Percentiles rank a stretch among this genome's conserved stretches.
Evolutionary conservation across 2,329 filamentous ascomycete species (phyloP).

Genomic region (Coniochaeta hoffmannii): DNA sequence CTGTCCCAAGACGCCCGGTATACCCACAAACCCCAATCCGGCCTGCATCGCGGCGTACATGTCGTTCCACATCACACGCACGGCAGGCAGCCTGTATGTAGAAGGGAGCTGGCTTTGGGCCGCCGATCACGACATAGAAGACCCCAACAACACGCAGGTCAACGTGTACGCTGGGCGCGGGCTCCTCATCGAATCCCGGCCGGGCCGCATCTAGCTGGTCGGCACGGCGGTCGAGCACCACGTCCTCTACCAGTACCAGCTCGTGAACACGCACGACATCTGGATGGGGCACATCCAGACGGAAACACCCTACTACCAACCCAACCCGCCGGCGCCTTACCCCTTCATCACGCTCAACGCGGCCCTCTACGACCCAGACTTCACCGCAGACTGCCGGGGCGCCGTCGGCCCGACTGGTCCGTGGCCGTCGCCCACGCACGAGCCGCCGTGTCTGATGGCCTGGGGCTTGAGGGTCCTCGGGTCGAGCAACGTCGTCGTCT

Average conservation of each 20-base stretch:
- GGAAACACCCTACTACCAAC: slow-evolving; percentile 66
- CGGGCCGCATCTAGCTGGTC: slow-evolving; percentile 49
- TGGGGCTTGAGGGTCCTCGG: slow-evolving; percentile 58
- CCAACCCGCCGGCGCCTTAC: slow-evolving; percentile 48
- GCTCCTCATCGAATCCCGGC: slow-evolving; percentile 36
- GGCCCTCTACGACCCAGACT: slow-evolving; percentile 41
- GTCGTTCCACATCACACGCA: slow-evolving; percentile 32
- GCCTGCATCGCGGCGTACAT: slow-evolving; percentile 30
- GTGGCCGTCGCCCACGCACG: slow-evolving; percentile 7
- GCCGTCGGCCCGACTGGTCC: slow-evolving; percentile 3
- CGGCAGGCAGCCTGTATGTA: slow-evolving; percentile 30
- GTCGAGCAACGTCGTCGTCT: slow-evolving; percentile 45
- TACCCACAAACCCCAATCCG: slow-evolving; percentile 14
- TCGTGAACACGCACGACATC: slow-evolving; percentile 51
- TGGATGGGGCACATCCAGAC: slow-evolving; percentile 60
- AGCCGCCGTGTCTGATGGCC: slow-evolving; percentile 43
- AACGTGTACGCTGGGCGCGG: slow-evolving; percentile 43
- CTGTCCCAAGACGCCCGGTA: slow-evolving; percentile 49
- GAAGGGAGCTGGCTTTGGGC: slow-evolving; percentile 46
- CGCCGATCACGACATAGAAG: slow-evolving; percentile 44
- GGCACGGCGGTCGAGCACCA: slow-evolving; percentile 61
- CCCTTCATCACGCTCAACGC: slow-evolving; percentile 41
- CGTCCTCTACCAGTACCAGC: slow-evolving; percentile 62
- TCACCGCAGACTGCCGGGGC: slow-evolving; percentile 31
- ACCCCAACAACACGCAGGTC: slow-evolving; percentile 32